These are phyloP conservation scores for Microcyclosporella mali DNA, from an alignment of 2,329 filamentous ascomycete genomes.

Conservation along the genomic window DNA sequence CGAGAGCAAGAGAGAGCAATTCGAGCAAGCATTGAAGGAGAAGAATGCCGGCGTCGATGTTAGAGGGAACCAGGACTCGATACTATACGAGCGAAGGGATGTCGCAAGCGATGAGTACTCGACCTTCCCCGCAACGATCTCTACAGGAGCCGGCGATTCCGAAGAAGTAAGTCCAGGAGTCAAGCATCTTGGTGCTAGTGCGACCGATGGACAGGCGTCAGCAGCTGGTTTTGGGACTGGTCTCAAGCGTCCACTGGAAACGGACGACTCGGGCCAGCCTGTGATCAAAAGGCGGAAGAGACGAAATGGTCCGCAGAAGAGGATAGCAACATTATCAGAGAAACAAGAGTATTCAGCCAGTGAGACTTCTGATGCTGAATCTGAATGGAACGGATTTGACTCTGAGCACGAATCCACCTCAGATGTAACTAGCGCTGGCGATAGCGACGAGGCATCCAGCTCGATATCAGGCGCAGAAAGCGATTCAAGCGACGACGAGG, in stretches of 20 bases:
- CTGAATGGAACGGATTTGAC: slow-evolving; percentile 19
- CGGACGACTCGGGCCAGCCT: slow-evolving; percentile 72
- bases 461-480: slow-evolving; percentile 2
- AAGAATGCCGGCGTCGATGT: slow-evolving; percentile 57
- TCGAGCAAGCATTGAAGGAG: slow-evolving; percentile 59
- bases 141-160: background rate
- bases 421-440: background rate
- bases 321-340: too few relatives aligned
- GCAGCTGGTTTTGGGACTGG: slow-evolving; percentile 59
- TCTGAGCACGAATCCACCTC: slow-evolving; percentile 27
- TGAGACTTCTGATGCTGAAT: slow-evolving; percentile 26
- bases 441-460: background rate
- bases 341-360: background rate
- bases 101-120: too few relatives aligned
- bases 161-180: slow-evolving; percentile 16
- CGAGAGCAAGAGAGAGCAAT: slow-evolving; percentile 65
- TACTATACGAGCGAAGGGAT: slow-evolving; percentile 45
- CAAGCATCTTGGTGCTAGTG: slow-evolving; percentile 54
- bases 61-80: slow-evolving; percentile 43
- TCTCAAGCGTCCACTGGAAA: slow-evolving; percentile 68
- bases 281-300: slow-evolving; percentile 73
- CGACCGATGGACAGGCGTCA: slow-evolving; percentile 33
- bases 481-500: slow-evolving; percentile 31
- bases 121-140: too few relatives aligned
- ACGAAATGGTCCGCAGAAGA: slow-evolving; percentile 34